Percentiles rank a stretch among this genome's conserved stretches.
These are phyloP conservation scores for Saccharomycopsis oosterbeekiorum DNA, from an alignment of 805 yeast species.

Conservation along the genomic window DNA sequence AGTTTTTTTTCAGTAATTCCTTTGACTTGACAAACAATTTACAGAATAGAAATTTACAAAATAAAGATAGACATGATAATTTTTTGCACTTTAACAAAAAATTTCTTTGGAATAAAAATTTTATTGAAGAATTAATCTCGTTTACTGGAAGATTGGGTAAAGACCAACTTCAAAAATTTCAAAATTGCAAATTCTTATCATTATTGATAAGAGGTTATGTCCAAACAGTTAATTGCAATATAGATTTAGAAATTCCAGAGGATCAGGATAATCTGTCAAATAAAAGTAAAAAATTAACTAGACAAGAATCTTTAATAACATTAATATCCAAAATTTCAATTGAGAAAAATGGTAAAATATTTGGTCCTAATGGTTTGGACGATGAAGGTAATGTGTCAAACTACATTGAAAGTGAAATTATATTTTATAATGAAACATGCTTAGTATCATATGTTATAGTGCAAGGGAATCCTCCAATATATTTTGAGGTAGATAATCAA, in stretches of 20 bases:
- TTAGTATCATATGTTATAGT: conserved; percentile 72
- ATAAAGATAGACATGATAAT: conserved; percentile 13
- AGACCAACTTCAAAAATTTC: conserved; percentile 48
- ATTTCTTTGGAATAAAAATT: conserved; percentile 84
- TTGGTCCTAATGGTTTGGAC: conserved; percentile 80
- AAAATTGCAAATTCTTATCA: conserved; percentile 61
- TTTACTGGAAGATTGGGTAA: conserved; percentile 61
- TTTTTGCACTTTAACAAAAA: conserved; percentile 53
- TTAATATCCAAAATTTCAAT: conserved; percentile 85
- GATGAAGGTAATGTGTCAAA: conserved; percentile 90
- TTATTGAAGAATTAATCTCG: conserved; percentile 68
- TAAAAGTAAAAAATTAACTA: conserved; percentile 18
- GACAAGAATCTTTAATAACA: conserved; percentile 39
- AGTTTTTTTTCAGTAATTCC: conserved; percentile 82
- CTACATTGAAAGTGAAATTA: conserved; percentile 81
- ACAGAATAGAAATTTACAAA: conserved; percentile 56
- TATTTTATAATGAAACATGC: conserved; percentile 41
- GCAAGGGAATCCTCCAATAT: conserved; percentile 87
- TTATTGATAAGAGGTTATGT: conserved; percentile 90
- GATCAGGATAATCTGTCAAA: conserved; percentile 6
- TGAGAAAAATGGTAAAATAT: conserved; percentile 80
- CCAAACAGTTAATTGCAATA: conserved; percentile 40
- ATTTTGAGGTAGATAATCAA: conserved; percentile 79
- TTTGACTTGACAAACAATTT: conserved; percentile 78
- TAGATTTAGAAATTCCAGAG: conserved; percentile 11